phyloP scores from a whole-genome alignment of 148 eudicot genomes.

The Polygonum aviculare region DNA sequence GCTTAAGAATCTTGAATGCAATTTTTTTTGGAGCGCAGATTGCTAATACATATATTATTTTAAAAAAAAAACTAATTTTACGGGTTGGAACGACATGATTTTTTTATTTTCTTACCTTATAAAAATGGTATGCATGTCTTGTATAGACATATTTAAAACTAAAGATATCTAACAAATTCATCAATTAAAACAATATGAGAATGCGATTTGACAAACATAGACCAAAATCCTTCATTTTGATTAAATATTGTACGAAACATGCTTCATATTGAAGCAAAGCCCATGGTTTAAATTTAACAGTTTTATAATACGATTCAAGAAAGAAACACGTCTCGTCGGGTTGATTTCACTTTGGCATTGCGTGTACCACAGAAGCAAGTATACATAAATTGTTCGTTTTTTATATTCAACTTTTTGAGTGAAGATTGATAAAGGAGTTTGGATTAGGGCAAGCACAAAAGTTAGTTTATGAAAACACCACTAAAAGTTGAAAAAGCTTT shows the following conservation, averaged over 20 bases:
- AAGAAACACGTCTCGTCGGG: not conserved
- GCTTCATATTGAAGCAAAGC: not conserved
- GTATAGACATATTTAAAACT: too few relatives aligned
- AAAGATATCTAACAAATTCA: too few relatives aligned
- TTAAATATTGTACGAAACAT: not conserved
- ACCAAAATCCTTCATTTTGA: not conserved
- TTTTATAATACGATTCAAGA: not conserved
- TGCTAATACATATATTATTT: too few relatives aligned
- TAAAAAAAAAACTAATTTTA: too few relatives aligned
- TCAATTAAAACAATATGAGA: not conserved
- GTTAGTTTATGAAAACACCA: not conserved
- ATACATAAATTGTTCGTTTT: not conserved
- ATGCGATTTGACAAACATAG: not conserved
- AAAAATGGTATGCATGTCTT: too few relatives aligned
- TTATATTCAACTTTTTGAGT: not conserved
- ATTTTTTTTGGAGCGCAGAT: too few relatives aligned
- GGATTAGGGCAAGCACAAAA: not conserved
- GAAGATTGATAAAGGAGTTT: not conserved
- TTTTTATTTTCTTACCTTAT: too few relatives aligned
- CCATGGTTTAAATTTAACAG: not conserved
- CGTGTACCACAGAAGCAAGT: slow-evolving; percentile 8
- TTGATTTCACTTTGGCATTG: not conserved
- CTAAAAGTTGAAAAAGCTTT: not conserved
- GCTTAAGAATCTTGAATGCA: too few relatives aligned
- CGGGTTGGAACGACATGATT: too few relatives aligned